phyloP scores from a whole-genome alignment of 2,329 filamentous ascomycete genomes.

The Septoria petroselini region DNA sequence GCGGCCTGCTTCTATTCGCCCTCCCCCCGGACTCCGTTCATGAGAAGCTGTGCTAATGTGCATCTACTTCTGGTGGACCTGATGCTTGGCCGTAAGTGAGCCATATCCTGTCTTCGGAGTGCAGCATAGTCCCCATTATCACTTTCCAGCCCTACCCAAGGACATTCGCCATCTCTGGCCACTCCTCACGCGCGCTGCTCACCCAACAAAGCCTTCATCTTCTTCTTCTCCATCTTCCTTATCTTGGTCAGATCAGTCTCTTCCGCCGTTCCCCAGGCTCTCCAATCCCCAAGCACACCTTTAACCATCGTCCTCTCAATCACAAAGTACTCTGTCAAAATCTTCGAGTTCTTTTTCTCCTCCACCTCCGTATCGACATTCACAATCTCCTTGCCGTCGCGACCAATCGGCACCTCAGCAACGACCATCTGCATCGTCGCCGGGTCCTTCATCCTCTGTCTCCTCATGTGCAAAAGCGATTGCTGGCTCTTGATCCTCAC shows the following conservation, averaged over 20 bases:
- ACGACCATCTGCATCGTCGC: slow-evolving; percentile 15
- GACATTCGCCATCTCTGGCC: too few relatives aligned
- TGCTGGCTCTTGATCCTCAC: slow-evolving; percentile 33
- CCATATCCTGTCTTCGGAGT: too few relatives aligned
- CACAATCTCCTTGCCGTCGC: slow-evolving; percentile 32
- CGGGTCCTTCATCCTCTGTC: slow-evolving; percentile 21
- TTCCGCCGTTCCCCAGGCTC: slow-evolving; percentile 49
- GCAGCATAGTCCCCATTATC: too few relatives aligned
- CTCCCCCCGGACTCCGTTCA: too few relatives aligned
- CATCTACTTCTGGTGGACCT: too few relatives aligned
- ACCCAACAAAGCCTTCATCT: slow-evolving; percentile 13
- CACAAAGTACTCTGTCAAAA: slow-evolving; percentile 51
- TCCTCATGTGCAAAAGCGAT: slow-evolving; percentile 29
- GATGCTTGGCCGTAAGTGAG: too few relatives aligned
- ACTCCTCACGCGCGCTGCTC: background rate
- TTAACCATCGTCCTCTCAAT: slow-evolving; percentile 47
- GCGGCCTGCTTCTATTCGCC: too few relatives aligned
- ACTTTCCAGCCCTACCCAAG: too few relatives aligned
- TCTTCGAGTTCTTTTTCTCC: slow-evolving; percentile 39
- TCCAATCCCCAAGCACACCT: slow-evolving; percentile 45
- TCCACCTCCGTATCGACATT: slow-evolving; percentile 37
- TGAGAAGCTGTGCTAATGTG: too few relatives aligned
- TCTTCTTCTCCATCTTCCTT: slow-evolving; percentile 26
- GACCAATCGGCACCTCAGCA: slow-evolving; percentile 35
- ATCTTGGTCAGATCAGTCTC: slow-evolving; percentile 44